Conservation (phyloP, 2,329 filamentous ascomycete genomes). For the Parascedosporium putredinis region DNA sequence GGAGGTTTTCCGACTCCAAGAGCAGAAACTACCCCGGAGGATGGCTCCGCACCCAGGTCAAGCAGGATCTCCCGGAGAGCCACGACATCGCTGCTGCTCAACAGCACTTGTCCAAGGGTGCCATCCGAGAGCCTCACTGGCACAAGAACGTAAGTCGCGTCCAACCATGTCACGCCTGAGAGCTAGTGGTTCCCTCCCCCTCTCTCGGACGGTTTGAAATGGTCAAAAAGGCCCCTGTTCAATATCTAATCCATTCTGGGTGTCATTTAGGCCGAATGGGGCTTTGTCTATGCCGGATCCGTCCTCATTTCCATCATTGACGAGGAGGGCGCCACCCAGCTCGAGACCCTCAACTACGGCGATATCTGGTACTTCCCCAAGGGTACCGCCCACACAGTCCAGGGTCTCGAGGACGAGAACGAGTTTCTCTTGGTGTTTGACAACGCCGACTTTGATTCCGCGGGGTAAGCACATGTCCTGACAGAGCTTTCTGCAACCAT, state of each 20-base stretch:
- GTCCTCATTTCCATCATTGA: slow-evolving; percentile 52
- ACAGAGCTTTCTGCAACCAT: too few species aligned
- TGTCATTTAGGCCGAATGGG: slow-evolving; percentile 52
- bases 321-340: slow-evolving; percentile 45
- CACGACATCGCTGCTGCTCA: slow-evolving; percentile 58
- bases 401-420: slow-evolving; percentile 55
- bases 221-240: too few species aligned
- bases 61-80: slow-evolving; percentile 55
- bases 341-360: slow-evolving; percentile 45
- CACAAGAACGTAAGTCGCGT: slow-evolving; percentile 46
- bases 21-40: slow-evolving; percentile 52
- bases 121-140: slow-evolving; percentile 58
- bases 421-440: slow-evolving; percentile 59
- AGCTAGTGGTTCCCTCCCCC: not conserved
- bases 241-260: too few species aligned
- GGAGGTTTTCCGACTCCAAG: slow-evolving; percentile 60
- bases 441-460: slow-evolving; percentile 54
- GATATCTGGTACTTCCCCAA: slow-evolving; percentile 63
- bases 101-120: slow-evolving; percentile 56
- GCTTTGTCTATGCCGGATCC: slow-evolving; percentile 47
- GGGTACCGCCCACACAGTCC: slow-evolving; percentile 52
- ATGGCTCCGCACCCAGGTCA: slow-evolving; percentile 56
- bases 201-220: not conserved
- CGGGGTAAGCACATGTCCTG: slow-evolving; percentile 34
- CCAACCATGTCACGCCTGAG: not conserved